Conservation (phyloP, 768 basidiomycete genomes). For the Agrocybe pediades region DNA sequence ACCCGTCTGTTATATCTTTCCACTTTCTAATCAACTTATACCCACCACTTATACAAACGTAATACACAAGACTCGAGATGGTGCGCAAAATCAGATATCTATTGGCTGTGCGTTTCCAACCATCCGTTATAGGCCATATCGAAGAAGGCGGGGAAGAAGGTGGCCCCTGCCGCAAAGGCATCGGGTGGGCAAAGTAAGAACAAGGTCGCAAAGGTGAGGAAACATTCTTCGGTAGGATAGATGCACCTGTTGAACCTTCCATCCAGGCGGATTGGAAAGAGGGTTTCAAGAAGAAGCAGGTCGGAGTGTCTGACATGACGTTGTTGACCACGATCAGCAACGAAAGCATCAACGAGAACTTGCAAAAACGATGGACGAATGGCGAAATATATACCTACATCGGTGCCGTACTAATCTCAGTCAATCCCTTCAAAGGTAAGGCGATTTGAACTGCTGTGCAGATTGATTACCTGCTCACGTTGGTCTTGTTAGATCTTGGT, state of each 20-base stretch:
- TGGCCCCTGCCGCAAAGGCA: conserved; percentile 64
- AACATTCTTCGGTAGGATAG: neutral
- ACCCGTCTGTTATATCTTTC: neutral
- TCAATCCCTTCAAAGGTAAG: conserved; percentile 94
- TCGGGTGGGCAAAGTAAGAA: conserved; percentile 46
- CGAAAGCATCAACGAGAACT: conserved; percentile 96
- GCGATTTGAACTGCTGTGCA: neutral
- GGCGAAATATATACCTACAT: conserved; percentile 99
- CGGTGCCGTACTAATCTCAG: conserved; percentile 97
- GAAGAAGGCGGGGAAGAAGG: conserved; percentile 91
- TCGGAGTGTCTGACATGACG: conserved; percentile 99
- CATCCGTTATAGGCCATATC: conserved; percentile 64
- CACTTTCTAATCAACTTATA: neutral
- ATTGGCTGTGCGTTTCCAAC: conserved; percentile 4
- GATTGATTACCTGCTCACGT: conserved; percentile 7
- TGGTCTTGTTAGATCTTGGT: conserved; percentile 72
- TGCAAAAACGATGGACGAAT: conserved; percentile 94
- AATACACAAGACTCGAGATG: conserved; percentile 18
- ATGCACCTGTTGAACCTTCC: conserved; percentile 9
- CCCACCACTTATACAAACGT: conserved; percentile 4
- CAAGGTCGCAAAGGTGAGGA: conserved; percentile 77
- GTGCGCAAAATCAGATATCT: conserved; percentile 8
- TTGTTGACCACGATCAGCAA: conserved; percentile 95
- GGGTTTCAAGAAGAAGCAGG: conserved; percentile 99
- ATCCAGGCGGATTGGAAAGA: conserved; percentile 98